Evolutionary conservation across 2,329 filamentous ascomycete species (phyloP).

Genomic region (Myriosclerotinia scirpicola): DNA sequence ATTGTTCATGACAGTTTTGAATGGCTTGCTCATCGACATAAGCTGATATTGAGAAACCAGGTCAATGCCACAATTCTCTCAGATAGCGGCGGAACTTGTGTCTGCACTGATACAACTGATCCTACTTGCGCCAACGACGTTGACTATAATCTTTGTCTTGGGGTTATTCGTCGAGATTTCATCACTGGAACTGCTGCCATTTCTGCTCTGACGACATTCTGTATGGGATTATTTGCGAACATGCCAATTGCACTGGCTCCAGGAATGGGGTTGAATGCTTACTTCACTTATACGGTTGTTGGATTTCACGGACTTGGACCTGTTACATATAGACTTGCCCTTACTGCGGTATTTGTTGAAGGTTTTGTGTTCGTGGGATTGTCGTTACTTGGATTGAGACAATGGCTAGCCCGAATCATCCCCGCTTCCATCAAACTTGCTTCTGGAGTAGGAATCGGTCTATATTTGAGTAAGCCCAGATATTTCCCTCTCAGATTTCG

Average conservation of each 20-base stretch:
- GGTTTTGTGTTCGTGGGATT: constrained; percentile 81
- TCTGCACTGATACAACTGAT: constrained; percentile 48
- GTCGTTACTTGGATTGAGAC: constrained; percentile 76
- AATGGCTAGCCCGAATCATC: constrained; percentile 86
- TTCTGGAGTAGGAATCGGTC: constrained; percentile 79
- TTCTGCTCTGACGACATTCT: constrained; percentile 74
- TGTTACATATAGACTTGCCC: constrained; percentile 71
- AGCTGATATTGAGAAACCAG: constrained; percentile 42
- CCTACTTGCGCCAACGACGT: constrained; percentile 36
- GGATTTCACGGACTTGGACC: constrained; percentile 72
- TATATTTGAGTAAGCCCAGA: constrained; percentile 54
- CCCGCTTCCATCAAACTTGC: constrained; percentile 84
- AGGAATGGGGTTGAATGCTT: constrained; percentile 87
- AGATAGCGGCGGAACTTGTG: constrained; percentile 70
- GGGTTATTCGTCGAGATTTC: constrained; percentile 61
- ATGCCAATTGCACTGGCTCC: constrained; percentile 69
- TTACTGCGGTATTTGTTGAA: constrained; percentile 87
- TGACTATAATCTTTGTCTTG: constrained; percentile 44
- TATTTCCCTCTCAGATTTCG: not conserved
- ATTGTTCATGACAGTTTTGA: not conserved
- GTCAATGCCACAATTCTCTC: constrained; percentile 43
- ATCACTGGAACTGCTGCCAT: constrained; percentile 86
- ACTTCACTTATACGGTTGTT: constrained; percentile 77
- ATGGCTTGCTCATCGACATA: constrained; percentile 63
- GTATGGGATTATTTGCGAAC: constrained; percentile 81